A percentile compares a stretch with the other conserved stretches of the same genome.
These are phyloP conservation scores for Magnusiomyces clavatus DNA, from an alignment of 1,139 yeast genomes.

Conservation along the genomic window DNA sequence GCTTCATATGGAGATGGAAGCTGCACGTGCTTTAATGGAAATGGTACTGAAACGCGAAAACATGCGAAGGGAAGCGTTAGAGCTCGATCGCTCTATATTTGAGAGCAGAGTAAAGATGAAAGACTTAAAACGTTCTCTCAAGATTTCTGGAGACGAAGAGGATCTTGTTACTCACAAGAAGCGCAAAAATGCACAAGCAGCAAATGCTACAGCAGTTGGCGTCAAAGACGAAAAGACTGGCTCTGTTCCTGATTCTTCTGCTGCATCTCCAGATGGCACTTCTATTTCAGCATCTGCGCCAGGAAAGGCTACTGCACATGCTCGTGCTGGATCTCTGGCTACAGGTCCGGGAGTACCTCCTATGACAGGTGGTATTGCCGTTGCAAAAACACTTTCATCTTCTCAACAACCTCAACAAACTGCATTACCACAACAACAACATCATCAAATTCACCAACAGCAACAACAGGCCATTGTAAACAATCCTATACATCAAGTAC, in stretches of 20 bases:
- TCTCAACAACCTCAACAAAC: constrained; percentile 9
- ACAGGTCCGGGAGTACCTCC: constrained; percentile 17
- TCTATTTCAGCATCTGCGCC: constrained; percentile 15
- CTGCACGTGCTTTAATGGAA: constrained; percentile 64
- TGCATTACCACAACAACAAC: constrained; percentile 13
- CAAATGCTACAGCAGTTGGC: constrained; percentile 2
- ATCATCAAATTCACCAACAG: constrained; percentile 13
- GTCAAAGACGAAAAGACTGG: constrained; percentile 9
- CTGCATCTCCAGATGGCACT: constrained; percentile 6
- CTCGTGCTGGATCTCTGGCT: constrained; percentile 17
- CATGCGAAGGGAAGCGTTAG: constrained; percentile 49
- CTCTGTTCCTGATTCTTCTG: not conserved
- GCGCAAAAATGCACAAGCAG: constrained; percentile 39
- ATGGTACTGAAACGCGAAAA: constrained; percentile 71
- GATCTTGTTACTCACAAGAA: constrained; percentile 74
- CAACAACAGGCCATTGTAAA: constrained; percentile 21
- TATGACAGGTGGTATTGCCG: constrained; percentile 6
- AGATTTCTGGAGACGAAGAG: constrained; percentile 79
- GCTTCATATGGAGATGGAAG: constrained; percentile 67
- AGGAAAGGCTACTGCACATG: constrained; percentile 9
- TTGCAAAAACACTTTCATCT: constrained; percentile 3
- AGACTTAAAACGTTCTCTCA: constrained; percentile 62
- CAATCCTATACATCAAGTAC: constrained; percentile 33
- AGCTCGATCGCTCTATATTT: constrained; percentile 57
- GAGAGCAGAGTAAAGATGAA: constrained; percentile 66